Percentiles rank a stretch among this genome's conserved stretches.
phyloP scores from a whole-genome alignment of 208 protist genomes.

The Crithidia brevicula region DNA sequence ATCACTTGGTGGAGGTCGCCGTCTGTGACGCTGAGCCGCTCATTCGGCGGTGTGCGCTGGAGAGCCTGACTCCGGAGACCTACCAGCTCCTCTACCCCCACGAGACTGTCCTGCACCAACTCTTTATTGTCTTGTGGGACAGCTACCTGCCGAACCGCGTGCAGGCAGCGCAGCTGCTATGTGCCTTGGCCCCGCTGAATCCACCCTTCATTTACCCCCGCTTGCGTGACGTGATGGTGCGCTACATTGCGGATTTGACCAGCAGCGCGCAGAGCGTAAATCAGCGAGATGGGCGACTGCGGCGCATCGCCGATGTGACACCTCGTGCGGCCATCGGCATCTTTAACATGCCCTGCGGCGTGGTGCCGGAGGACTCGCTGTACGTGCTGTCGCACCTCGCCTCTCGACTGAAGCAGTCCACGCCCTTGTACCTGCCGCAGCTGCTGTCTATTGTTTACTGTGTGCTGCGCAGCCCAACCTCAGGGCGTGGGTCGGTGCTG shows the following conservation, averaged over 20 bases:
- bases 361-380: constrained; percentile 29
- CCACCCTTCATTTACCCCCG: constrained; percentile 66
- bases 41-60: constrained; percentile 63
- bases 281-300: background rate
- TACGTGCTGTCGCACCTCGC: constrained; percentile 26
- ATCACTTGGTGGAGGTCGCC: constrained; percentile 70
- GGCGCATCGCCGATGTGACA: constrained; percentile 14
- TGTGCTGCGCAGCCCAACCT: constrained; percentile 34
- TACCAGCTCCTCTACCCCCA: constrained; percentile 79
- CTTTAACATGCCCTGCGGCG: constrained; percentile 4
- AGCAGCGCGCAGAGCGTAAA: constrained; percentile 1
- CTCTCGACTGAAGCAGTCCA: constrained; percentile 26
- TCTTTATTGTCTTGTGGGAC: constrained; percentile 76
- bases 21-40: constrained; percentile 70
- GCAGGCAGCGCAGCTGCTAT: constrained; percentile 65
- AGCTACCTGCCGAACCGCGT: constrained; percentile 62
- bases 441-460: constrained; percentile 31
- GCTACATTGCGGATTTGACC: constrained; percentile 56
- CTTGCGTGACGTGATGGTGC: constrained; percentile 66
- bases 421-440: constrained; percentile 28
- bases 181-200: constrained; percentile 60
- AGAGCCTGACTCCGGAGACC: constrained; percentile 49
- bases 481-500: constrained; percentile 50
- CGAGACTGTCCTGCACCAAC: constrained; percentile 53
- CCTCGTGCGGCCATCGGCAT: constrained; percentile 36